phyloP scores from a whole-genome alignment of 495 filamentous ascomycete species.

The Trichoderma virens region DNA sequence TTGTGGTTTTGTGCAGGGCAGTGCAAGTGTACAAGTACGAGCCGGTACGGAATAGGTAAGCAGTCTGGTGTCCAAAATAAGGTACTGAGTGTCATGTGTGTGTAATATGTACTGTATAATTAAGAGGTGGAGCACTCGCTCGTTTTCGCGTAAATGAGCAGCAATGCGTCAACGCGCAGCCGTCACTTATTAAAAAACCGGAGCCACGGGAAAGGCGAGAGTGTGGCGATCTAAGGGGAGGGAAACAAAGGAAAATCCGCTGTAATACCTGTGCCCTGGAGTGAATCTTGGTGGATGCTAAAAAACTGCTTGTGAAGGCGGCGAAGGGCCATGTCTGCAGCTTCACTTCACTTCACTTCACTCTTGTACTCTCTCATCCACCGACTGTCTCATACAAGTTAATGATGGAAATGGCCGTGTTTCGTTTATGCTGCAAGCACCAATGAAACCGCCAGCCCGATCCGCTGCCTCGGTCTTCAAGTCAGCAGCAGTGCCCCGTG shows the following conservation, averaged over 20 bases:
- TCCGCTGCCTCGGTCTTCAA: neutral
- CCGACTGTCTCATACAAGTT: neutral
- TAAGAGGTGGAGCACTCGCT: neutral
- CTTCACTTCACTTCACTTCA: neutral
- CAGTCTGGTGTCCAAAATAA: no score
- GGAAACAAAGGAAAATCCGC: neutral
- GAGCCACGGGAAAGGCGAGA: neutral
- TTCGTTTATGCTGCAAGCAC: neutral
- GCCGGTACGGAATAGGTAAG: no score
- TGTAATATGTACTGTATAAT: neutral
- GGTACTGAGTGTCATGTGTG: neutral
- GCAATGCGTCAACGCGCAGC: neutral
- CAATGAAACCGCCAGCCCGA: neutral
- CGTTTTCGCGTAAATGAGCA: constrained; percentile 7
- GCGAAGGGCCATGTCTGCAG: neutral
- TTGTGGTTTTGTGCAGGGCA: no score
- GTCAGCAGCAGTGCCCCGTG: no score
- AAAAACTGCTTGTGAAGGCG: constrained; percentile 2
- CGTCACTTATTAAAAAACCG: neutral
- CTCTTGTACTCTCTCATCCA: no score
- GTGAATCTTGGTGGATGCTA: neutral
- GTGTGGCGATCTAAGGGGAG: neutral
- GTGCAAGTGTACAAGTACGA: no score
- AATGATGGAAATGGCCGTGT: no score
- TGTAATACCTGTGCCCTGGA: constrained; percentile 11